These are phyloP conservation scores for Paecilomyces fulvus DNA, from an alignment of 2,329 filamentous ascomycete genomes.

Conservation along the genomic window DNA sequence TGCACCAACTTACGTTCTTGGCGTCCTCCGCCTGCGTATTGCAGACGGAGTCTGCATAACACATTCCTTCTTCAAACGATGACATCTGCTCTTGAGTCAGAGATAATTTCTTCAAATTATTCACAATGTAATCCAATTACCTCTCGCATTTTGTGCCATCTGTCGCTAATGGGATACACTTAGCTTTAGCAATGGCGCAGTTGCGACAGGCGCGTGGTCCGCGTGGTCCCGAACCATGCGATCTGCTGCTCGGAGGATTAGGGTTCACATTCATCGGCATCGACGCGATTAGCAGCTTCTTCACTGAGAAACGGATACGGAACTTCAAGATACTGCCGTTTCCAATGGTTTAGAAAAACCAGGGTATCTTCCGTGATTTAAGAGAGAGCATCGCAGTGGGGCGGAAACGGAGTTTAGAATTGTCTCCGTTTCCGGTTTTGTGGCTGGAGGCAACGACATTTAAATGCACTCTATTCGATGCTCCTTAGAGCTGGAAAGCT, in stretches of 20 bases:
- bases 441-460: not conserved
- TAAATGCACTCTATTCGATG: not conserved
- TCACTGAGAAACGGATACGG: not conserved
- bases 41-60: slow-evolving; percentile 1
- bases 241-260: not conserved
- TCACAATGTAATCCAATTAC: not conserved
- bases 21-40: not conserved
- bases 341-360: not conserved
- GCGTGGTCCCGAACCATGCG: not conserved
- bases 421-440: not conserved
- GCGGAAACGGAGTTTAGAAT: not conserved
- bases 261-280: not conserved
- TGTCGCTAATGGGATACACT: slow-evolving; percentile 1
- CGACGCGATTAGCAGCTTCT: not conserved
- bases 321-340: not conserved
- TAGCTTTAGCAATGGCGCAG: slow-evolving; percentile 6
- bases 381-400: not conserved
- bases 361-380: not conserved
- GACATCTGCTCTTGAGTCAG: slow-evolving; percentile 2
- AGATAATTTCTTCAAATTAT: not conserved
- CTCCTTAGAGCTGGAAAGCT: not conserved
- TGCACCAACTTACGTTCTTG: slow-evolving; percentile 1
- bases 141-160: slow-evolving; percentile 3
- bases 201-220: slow-evolving; percentile 4
- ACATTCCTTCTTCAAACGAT: slow-evolving; percentile 6